Evolutionary conservation across 768 basidiomycete genomes (phyloP), one percentile per base, ranked within the genome.

Genomic region (Amanita pallidorosea): DNA sequence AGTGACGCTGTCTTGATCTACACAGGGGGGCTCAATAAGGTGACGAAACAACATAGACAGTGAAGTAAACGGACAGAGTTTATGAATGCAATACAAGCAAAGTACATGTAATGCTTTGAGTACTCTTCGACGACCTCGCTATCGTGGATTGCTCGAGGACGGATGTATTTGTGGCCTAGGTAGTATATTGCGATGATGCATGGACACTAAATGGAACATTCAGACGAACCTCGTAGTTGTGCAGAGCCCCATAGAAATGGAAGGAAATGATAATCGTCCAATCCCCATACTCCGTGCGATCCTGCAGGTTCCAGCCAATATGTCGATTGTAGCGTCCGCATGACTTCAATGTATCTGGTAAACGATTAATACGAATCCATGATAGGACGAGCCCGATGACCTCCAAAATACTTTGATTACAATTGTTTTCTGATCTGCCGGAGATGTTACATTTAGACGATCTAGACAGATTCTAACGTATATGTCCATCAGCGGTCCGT

Each of bases 261-360:
- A 13, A 94, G 73, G 67, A 96, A 99, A 59, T 96, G 93, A 60
- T 97, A 99, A 59, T 97, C 93, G 58, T 96, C 93, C 50, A 98
- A 69, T 1, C 95, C 95, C 88, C 94, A 98, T 0, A 97, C 95
- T 0, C 95, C 95, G 62, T 98, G 95, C 1, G 96, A 98, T n/a
- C 95, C 94, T 6, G 95, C 95, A 3, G 95, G 94, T 63, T 99
- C 95, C 0, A 97, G 79, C 92, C 94, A 97, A 63, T 99, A 99
- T 2, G 85, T 81, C 3, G 89, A 92, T 58, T 98, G 94, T 2
- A 99, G 73, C 9, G 80, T 60, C 0, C 96, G 81, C 89, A 90
- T 90, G 44, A 86, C 76, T 45, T 80, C 67, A 29, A 91, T 77
- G 58, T 91, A 94, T 57, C 80, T 75, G 78, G 59, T 76, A 79